phyloP scores from a whole-genome alignment of 345 rosid genomes.

The Gossypium longicalyx region DNA sequence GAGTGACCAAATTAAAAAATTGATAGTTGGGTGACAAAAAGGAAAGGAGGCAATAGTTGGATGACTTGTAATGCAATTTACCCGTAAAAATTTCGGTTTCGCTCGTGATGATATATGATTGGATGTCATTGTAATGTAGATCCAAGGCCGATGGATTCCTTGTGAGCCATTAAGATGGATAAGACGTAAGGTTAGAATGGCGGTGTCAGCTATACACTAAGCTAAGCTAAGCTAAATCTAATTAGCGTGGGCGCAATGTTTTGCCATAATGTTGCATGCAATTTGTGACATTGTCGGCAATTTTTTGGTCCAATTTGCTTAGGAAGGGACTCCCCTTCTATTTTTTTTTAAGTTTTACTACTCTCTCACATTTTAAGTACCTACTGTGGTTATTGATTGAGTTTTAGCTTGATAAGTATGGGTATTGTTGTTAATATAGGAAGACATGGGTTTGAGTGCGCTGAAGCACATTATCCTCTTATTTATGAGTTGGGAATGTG shows the following conservation, averaged over 20 bases:
- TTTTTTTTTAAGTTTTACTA: too few species aligned
- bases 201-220: background rate
- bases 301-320: background rate
- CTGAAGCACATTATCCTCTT: fast-evolving
- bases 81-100: too few species aligned
- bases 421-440: fast-evolving
- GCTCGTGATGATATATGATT: too few species aligned
- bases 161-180: background rate
- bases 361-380: too few species aligned
- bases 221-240: background rate
- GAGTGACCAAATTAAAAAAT: too few species aligned
- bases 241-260: background rate
- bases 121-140: background rate
- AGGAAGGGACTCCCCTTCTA: background rate
- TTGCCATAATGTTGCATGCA: background rate
- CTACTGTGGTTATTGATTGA: too few species aligned
- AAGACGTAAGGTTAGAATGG: background rate
- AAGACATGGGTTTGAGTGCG: fast-evolving
- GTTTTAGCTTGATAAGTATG: too few species aligned
- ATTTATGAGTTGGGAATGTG: fast-evolving
- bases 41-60: too few species aligned
- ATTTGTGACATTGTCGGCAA: background rate
- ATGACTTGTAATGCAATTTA: too few species aligned
- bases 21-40: too few species aligned
- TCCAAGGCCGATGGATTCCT: background rate